Evolutionary conservation across 495 filamentous ascomycete species (phyloP), one percentile per base, ranked within the genome.

Genomic region (Penicillium taxi): DNA sequence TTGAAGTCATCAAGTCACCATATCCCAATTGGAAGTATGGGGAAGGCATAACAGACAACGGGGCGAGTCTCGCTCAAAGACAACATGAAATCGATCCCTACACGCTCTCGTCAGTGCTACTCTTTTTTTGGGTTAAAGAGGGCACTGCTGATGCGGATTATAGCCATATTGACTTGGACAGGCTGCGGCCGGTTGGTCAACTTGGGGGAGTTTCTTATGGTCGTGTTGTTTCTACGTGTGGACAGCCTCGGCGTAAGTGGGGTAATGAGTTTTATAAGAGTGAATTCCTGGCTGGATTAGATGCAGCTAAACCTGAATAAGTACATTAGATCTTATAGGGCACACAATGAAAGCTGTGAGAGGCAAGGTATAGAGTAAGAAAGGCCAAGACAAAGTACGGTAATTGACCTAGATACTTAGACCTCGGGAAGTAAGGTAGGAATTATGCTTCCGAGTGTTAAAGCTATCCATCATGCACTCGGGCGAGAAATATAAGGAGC

Each of bases 11-110:
- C 8, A 75, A 88, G 48, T 83, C 84, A 1, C 69, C 73, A 1
- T 59, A 76, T 11, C 85, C 88, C 0, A 43, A 69, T 18, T 95
- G 88, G 88, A 69, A 73, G 16, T 70, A 74, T 34, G 88, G 88
- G 1, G 50, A 70, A 9, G 86, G 88, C 35, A 75, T 78, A 13
- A 84, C 81, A 49, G 61, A 77, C 39, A 52, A 58, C 16, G 67
- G 63, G 6, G 58, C 58, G 39, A 56, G 55, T 28, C 56, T 70
- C 25, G 56, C 63, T 9, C 59, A 71, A 41, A 56, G 64, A 13
- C 86, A 90, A 50, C 55, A 82, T 27, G 64, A 77, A 40, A 89
- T 95, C 46, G 80, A 94, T 60, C 88, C 88, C 3, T 85, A 87
- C 49, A 74, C 67, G 16, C 51, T 5, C 64, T 93, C 27, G 66